Conservation (phyloP, 352 stramenopile species). For the Aphanomyces astaci region DNA sequence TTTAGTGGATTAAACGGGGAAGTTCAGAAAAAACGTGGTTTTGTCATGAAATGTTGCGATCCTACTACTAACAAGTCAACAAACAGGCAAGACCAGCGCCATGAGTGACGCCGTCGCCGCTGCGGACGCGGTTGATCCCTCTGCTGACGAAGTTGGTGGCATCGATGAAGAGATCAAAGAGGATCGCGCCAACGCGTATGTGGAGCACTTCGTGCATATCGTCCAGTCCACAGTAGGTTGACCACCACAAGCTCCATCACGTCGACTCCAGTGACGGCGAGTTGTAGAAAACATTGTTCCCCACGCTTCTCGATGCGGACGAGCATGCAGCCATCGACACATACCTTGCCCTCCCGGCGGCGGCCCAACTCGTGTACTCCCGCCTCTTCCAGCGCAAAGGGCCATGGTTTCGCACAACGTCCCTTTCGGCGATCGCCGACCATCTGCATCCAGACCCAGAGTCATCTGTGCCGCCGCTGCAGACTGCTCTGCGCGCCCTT, state of each 20-base stretch:
- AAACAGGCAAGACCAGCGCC: neutral
- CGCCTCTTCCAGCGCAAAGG: slow-evolving; percentile 71
- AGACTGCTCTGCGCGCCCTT: slow-evolving; percentile 37
- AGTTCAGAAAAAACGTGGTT: too few species aligned
- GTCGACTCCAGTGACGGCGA: neutral
- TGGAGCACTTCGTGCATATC: slow-evolving; percentile 15
- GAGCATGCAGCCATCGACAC: slow-evolving; percentile 37
- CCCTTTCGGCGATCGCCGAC: slow-evolving; percentile 39
- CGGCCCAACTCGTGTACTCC: slow-evolving; percentile 63
- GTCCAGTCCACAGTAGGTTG: neutral
- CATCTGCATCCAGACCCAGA: neutral
- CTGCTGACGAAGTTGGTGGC: neutral
- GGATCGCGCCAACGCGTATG: neutral
- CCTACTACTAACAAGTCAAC: too few species aligned
- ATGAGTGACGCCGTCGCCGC: neutral
- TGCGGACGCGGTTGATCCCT: neutral
- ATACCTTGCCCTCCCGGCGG: slow-evolving; percentile 44
- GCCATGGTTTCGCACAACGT: slow-evolving; percentile 59
- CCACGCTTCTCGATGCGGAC: slow-evolving; percentile 35
- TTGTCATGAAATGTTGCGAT: too few species aligned
- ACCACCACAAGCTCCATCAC: neutral
- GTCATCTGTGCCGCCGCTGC: slow-evolving; percentile 31
- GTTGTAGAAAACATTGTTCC: slow-evolving; percentile 25
- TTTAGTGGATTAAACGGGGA: neutral
- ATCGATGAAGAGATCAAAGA: neutral